These are phyloP conservation scores for Penicillium lagena DNA, from an alignment of 495 filamentous ascomycete genomes.

Conservation along the genomic window DNA sequence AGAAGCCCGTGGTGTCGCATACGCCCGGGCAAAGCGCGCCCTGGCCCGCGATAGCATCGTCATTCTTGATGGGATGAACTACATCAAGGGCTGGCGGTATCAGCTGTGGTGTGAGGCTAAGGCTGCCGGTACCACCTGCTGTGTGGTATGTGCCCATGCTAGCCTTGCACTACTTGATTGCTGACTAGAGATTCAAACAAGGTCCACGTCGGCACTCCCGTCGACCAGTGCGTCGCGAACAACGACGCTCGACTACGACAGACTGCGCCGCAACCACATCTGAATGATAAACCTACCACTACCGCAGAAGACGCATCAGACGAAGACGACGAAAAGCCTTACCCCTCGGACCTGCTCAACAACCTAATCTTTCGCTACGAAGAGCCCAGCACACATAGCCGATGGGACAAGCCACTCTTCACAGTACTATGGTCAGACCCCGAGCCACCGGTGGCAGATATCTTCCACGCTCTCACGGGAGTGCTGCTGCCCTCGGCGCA, in stretches of 20 bases:
- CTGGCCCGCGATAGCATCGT: constrained; percentile 77
- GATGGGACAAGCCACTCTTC: constrained; percentile 94
- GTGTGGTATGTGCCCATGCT: constrained; percentile 53
- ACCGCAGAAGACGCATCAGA: constrained; percentile 2
- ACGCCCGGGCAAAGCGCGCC: constrained; percentile 77
- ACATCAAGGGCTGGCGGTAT: constrained; percentile 97
- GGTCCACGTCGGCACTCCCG: constrained; percentile 74
- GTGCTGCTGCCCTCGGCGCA: constrained; percentile 24
- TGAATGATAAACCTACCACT: background rate
- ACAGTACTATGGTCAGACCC: constrained; percentile 77
- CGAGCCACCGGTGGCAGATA: constrained; percentile 54
- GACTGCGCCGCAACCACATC: background rate
- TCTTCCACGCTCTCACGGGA: constrained; percentile 72
- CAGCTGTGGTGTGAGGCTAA: constrained; percentile 95
- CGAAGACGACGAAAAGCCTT: constrained; percentile 46
- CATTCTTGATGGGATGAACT: constrained; percentile 85
- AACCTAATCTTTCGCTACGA: constrained; percentile 95
- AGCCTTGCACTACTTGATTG: background rate
- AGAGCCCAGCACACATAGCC: constrained; percentile 88
- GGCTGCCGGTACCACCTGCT: constrained; percentile 72
- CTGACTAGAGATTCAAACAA: constrained; percentile 16
- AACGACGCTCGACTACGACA: constrained; percentile 32
- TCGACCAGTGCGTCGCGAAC: constrained; percentile 54
- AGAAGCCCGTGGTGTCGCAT: constrained; percentile 80
- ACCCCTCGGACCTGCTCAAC: constrained; percentile 67